Conservation (phyloP, 768 basidiomycete species). For the Russula emetica region DNA sequence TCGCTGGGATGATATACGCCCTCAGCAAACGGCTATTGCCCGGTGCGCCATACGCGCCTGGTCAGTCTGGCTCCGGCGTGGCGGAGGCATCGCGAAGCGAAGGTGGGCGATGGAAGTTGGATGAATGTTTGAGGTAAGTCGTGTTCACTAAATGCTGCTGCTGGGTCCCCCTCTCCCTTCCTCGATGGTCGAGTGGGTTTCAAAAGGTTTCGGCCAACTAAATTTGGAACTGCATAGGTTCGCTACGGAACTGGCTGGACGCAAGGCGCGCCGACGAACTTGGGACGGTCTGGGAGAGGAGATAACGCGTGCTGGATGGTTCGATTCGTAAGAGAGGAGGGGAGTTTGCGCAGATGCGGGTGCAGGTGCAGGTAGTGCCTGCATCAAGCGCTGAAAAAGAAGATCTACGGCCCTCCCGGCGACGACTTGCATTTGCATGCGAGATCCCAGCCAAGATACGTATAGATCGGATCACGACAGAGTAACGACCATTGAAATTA, state of each 20-base stretch:
- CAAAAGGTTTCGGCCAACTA: too few relatives aligned
- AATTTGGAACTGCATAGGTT: conserved; percentile 48
- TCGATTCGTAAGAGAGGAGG: conserved; percentile 38
- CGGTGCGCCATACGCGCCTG: conserved; percentile 71
- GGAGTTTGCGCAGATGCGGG: too few relatives aligned
- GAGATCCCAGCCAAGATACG: not conserved
- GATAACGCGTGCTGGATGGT: conserved; percentile 74
- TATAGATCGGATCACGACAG: not conserved
- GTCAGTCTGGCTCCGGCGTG: conserved; percentile 32
- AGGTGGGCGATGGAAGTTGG: conserved; percentile 64
- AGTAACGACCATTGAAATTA: not conserved
- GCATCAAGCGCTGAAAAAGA: not conserved
- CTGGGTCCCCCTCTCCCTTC: too few relatives aligned
- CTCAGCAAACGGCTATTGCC: conserved; percentile 67
- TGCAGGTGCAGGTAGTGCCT: not conserved
- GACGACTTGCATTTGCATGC: too few relatives aligned
- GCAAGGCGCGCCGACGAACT: conserved; percentile 57
- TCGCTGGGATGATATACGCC: conserved; percentile 85
- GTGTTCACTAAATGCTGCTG: too few relatives aligned
- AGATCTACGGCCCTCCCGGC: not conserved
- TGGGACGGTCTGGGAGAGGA: conserved; percentile 72
- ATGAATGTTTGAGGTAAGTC: conserved; percentile 72
- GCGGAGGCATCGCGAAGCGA: conserved; percentile 28
- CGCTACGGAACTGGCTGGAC: conserved; percentile 76
- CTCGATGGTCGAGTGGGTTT: too few relatives aligned